Conservation (phyloP, 257 asterid genomes). For the Gentiana macrophylla region DNA sequence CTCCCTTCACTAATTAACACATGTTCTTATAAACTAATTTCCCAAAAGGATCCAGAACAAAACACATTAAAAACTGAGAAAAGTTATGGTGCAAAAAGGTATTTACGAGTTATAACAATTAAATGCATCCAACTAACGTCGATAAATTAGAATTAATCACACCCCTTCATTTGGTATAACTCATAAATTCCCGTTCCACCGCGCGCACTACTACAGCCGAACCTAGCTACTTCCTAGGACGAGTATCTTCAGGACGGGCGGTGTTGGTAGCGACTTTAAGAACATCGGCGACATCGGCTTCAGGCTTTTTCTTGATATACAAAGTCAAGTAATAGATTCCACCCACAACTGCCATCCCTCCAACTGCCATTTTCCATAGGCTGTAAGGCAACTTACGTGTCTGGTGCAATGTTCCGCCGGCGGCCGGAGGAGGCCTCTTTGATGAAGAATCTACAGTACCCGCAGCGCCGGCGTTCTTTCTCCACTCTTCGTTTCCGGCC, state of each 20-base stretch:
- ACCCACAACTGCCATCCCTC: constrained; percentile 35
- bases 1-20: too few relatives aligned
- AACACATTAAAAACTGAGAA: too few relatives aligned
- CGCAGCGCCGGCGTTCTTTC: constrained; percentile 57
- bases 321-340: constrained; percentile 55
- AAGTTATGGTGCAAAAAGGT: too few relatives aligned
- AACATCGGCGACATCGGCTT: constrained; percentile 51
- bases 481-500: constrained; percentile 52
- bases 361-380: constrained; percentile 17
- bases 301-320: constrained; percentile 57
- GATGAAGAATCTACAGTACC: constrained; percentile 41
- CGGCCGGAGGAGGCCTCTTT: constrained; percentile 52
- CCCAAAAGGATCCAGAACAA: too few relatives aligned
- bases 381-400: constrained; percentile 3
- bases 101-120: too few relatives aligned
- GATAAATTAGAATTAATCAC: too few relatives aligned
- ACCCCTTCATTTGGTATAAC: too few relatives aligned
- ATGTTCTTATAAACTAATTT: too few relatives aligned
- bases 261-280: constrained; percentile 39
- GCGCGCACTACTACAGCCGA: too few relatives aligned
- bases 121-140: too few relatives aligned
- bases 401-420: constrained; percentile 52
- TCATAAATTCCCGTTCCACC: too few relatives aligned
- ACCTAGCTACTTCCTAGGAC: constrained; percentile 36
- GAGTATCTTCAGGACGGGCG: constrained; percentile 34